These are phyloP conservation scores for Guillardia theta DNA, from an alignment of 78 protist genomes.

Conservation along the genomic window DNA sequence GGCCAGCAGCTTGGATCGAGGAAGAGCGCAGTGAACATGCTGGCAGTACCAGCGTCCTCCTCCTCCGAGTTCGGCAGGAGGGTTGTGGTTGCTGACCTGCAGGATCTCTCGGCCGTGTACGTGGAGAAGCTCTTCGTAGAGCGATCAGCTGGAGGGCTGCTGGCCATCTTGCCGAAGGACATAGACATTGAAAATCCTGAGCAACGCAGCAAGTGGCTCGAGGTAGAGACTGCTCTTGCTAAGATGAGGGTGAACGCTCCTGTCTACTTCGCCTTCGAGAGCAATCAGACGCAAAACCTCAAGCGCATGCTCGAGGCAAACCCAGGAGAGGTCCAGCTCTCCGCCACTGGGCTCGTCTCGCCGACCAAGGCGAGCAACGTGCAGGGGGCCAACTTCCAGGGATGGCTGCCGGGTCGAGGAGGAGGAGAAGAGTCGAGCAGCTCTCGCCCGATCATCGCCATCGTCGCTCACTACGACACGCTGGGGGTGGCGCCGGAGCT, in stretches of 20 bases:
- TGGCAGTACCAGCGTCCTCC: not conserved
- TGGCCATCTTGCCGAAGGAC: not conserved
- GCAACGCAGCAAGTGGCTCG: not conserved
- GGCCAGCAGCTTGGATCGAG: not conserved
- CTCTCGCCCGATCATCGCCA: not conserved
- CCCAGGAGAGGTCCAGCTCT: not conserved
- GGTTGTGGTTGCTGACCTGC: not conserved
- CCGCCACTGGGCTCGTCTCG: not conserved
- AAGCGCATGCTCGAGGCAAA: not conserved
- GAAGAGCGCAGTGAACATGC: not conserved
- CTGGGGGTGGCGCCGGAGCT: slow-evolving; percentile 14
- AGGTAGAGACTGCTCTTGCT: not conserved
- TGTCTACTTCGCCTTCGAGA: slow-evolving; percentile 33
- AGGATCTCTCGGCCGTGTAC: not conserved
- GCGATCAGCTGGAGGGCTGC: not conserved
- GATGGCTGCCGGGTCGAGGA: not conserved
- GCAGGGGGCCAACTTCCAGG: not conserved
- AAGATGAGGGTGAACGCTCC: not conserved
- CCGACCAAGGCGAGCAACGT: not conserved
- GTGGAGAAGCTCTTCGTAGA: not conserved
- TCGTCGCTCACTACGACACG: not conserved
- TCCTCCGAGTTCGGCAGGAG: not conserved
- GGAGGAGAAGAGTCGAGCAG: not conserved
- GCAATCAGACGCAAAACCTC: not conserved
- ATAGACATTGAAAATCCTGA: not conserved